Evolutionary conservation across 2,329 filamentous ascomycete species (phyloP).

Genomic region (Penicillium brevicompactum): DNA sequence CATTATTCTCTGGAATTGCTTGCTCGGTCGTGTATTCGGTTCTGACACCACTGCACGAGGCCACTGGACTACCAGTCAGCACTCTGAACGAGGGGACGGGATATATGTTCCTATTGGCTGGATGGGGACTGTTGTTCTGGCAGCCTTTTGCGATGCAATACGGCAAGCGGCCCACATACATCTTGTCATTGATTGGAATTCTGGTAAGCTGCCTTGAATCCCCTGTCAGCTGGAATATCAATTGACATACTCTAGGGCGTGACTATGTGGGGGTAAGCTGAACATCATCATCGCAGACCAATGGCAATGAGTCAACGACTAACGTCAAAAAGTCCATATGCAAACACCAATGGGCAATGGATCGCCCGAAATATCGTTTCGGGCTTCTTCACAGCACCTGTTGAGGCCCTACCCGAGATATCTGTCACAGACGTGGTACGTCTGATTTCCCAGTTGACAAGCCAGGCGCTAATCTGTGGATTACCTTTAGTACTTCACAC

Average conservation of each 20-base stretch:
- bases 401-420: constrained; percentile 46
- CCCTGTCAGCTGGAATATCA: not conserved
- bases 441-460: not conserved
- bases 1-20: constrained; percentile 40
- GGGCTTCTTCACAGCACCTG: constrained; percentile 45
- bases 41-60: constrained; percentile 37
- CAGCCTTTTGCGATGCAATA: constrained; percentile 51
- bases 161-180: constrained; percentile 42
- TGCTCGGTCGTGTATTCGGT: constrained; percentile 44
- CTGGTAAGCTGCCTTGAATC: constrained; percentile 24
- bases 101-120: constrained; percentile 46
- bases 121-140: constrained; percentile 51
- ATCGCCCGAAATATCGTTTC: constrained; percentile 39
- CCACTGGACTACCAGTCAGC: constrained; percentile 37
- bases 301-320: not conserved
- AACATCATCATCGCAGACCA: not conserved
- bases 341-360: constrained; percentile 40
- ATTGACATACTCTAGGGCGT: constrained; percentile 22
- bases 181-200: constrained; percentile 36
- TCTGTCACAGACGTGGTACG: constrained; percentile 46
- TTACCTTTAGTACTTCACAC: constrained; percentile 42
- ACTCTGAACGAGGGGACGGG: constrained; percentile 44
- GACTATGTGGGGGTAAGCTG: constrained; percentile 36
- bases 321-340: constrained; percentile 30
- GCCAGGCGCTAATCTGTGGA: not conserved